Evolutionary conservation across 2,329 filamentous ascomycete genomes (phyloP).

Genomic region (Fusarium sp.): DNA sequence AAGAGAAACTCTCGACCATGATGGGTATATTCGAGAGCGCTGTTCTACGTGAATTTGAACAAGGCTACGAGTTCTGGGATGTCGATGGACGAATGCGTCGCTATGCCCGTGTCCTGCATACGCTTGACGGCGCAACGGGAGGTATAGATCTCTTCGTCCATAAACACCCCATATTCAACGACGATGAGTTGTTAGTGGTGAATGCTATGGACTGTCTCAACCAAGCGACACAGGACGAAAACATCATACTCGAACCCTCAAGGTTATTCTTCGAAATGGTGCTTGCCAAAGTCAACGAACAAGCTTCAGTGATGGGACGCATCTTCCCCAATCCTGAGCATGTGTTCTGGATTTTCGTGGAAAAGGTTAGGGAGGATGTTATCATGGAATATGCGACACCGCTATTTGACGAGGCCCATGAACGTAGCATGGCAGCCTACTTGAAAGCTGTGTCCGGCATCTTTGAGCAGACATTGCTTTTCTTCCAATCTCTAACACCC

Average conservation of each 20-base stretch:
- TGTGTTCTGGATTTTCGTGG: slow-evolving; percentile 83
- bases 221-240: slow-evolving; percentile 70
- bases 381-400: slow-evolving; percentile 88
- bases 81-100: slow-evolving; percentile 89
- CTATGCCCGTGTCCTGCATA: slow-evolving; percentile 87
- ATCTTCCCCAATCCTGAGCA: slow-evolving; percentile 81
- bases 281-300: slow-evolving; percentile 82
- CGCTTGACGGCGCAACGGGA: slow-evolving; percentile 82
- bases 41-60: slow-evolving; percentile 90
- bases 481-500: slow-evolving; percentile 78
- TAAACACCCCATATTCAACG: slow-evolving; percentile 86
- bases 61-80: slow-evolving; percentile 90
- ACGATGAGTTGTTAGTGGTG: slow-evolving; percentile 73
- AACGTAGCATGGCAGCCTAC: slow-evolving; percentile 80
- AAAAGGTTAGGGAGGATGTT: slow-evolving; percentile 86
- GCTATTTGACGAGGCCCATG: slow-evolving; percentile 88
- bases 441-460: slow-evolving; percentile 88
- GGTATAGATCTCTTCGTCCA: slow-evolving; percentile 89
- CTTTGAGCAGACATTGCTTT: slow-evolving; percentile 86
- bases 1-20: slow-evolving; percentile 80
- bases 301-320: slow-evolving; percentile 81
- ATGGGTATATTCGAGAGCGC: slow-evolving; percentile 89
- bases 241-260: slow-evolving; percentile 82
- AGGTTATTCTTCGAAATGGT: slow-evolving; percentile 84
- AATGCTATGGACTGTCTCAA: slow-evolving; percentile 87